Evolutionary conservation across 345 rosid genomes (phyloP), one percentile per base, ranked within the genome.

Genomic region (Schrenkiella parvula): DNA sequence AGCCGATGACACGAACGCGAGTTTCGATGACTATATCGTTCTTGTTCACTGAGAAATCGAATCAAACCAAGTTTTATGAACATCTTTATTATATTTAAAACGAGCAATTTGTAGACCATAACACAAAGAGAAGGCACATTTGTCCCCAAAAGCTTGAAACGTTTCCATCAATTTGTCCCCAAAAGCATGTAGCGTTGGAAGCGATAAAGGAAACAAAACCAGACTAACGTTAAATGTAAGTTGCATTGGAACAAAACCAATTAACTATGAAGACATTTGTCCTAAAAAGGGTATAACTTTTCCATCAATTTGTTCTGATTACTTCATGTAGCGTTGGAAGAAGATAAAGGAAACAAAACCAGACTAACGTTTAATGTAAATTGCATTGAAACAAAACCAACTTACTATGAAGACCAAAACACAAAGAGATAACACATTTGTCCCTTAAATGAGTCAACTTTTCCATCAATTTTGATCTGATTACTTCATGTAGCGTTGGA

Each of bases 11-110:
- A 89, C 88, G 65, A 89, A 90, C 22, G 96, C 90, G 0, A 70
- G 52, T 79, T 90, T 93, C 37, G 97, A 89, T 77, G 93, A 87
- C 89, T 19, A 85, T 61, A 75, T 93, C 95, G 23, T 84, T 90
- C 82, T 79, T 61, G 6, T 65, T 77, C 72, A 90, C 98, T 90
- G 89, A 83, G 58, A 62, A 41, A 46, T n/a, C 3, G 26, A 41
- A 64, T 17, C 55, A 43, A 39, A 47, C 63, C 29, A 60, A 13
- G 29, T 15, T 68, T 38, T 19, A 62, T 58, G 18, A 46, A 46
- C 18, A 31, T 54, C 15, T 28, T 28, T 17, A 14, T 5, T 5
- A 46, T 46, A 5, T 22, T 28, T n/a, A n/a, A 23, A 25, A 22
- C 18, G 23, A 14, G 14, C 8, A 34, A 61, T 44, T 21, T 13